Evolutionary conservation across 2,329 filamentous ascomycete genomes (phyloP).

Genomic region (Trichothecium sympodiale): DNA sequence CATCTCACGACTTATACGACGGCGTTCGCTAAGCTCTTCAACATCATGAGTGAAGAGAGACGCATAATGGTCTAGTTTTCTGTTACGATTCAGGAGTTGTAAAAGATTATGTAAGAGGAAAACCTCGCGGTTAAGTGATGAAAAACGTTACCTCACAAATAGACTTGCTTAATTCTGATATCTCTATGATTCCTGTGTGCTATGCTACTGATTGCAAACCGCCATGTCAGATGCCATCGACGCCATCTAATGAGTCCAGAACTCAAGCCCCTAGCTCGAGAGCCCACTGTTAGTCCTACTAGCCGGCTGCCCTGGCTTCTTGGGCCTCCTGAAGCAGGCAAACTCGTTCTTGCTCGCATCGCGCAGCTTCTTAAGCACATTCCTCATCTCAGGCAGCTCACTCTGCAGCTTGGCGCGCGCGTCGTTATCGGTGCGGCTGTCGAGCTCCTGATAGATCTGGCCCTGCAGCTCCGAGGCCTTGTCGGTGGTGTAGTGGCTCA

Average conservation of each 20-base stretch:
- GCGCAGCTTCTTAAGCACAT: slow-evolving; percentile 70
- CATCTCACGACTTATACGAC: too few species aligned
- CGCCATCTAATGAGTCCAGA: slow-evolving; percentile 2
- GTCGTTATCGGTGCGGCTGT: slow-evolving; percentile 79
- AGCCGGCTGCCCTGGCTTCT: slow-evolving; percentile 26
- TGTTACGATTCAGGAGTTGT: neutral
- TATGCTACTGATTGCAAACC: too few species aligned
- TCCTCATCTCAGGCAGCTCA: slow-evolving; percentile 83
- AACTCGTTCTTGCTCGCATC: slow-evolving; percentile 80
- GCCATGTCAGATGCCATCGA: too few species aligned
- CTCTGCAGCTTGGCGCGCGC: slow-evolving; percentile 70
- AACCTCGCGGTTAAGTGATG: neutral
- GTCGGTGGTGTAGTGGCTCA: slow-evolving; percentile 81
- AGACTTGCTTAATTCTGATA: too few species aligned
- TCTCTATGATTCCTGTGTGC: too few species aligned
- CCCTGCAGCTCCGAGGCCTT: slow-evolving; percentile 71
- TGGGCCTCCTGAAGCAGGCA: slow-evolving; percentile 65
- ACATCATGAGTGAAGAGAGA: too few species aligned
- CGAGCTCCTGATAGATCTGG: slow-evolving; percentile 84
- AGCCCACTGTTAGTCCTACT: slow-evolving; percentile 21
- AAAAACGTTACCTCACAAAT: too few species aligned
- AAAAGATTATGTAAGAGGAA: neutral
- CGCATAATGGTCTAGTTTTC: neutral
- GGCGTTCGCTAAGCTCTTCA: neutral
- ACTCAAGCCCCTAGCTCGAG: slow-evolving; percentile 12